Base-by-base conservation (phyloP, 2,329 filamentous ascomycete species). In the Aspergillus proliferans region DNA sequence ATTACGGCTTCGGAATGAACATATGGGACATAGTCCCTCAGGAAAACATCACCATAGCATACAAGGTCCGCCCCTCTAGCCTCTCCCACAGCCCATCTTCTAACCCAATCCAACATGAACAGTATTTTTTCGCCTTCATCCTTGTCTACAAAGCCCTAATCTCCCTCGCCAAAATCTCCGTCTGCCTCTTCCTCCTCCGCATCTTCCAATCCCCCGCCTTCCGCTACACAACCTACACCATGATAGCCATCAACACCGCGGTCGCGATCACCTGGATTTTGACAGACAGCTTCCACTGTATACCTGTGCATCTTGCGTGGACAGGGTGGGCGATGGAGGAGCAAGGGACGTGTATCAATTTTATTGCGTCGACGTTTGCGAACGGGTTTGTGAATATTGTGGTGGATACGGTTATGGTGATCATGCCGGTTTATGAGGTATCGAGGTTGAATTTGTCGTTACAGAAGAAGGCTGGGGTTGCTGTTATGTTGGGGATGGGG, bases 91-190 rank as follows among this genome's bases (percentile, higher is more conserved):
- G 4, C 43, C 12, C 6, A 2, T 18, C 7, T 10, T 19, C 14
- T 36, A 36, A 9, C 28, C 9, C 19, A 7, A 12, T 15, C 9
- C n/a, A 45, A n/a, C 15, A 4, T 19, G 4, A 19, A 14, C 15
- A 59, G 52, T 44, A 39, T 43, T 60, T 60, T 42, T 56, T 52
- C 42, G 46, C 47, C 6, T 56, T 56, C 18, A 51, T 53, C n/a
- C 40, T 60, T 14, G 24, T 48, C 28, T 60, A 60, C 45, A 60
- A 60, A 47, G 43, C 46, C 6, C 51, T 54, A 15, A 60, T 60
- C 28, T 60, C 58, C 3, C 58, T 60, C 2, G 53, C 53, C 6
- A 60, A 60, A 34, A 60, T 60, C 14, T 60, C 58, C 9, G 57
- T 60, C 3, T 56, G 57, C 30, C 54, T 60, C 2, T 60, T 60